Conservation (phyloP, 2,329 filamentous ascomycete species). For the Furcasterigmium furcatum region DNA sequence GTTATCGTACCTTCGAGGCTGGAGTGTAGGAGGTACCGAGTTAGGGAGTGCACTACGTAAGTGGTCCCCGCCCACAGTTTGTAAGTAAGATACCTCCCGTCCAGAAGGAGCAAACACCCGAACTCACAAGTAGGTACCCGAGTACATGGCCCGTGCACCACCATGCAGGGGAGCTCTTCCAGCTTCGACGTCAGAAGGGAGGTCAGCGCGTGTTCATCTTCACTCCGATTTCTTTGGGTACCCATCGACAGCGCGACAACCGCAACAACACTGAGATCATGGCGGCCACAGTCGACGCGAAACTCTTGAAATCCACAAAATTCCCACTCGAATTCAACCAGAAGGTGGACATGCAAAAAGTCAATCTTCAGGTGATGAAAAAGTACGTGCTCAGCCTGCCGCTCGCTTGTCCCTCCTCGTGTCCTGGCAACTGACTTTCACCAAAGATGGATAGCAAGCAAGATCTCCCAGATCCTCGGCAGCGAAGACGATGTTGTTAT, state of each 20-base stretch:
- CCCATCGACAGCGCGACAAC: too few species aligned
- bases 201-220: too few species aligned
- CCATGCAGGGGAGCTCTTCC: background rate
- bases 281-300: slow-evolving; percentile 83
- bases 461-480: slow-evolving; percentile 83
- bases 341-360: slow-evolving; percentile 96
- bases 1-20: too few species aligned
- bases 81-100: too few species aligned
- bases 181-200: slow-evolving; percentile 6
- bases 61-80: too few species aligned
- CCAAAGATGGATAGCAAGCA: slow-evolving; percentile 86
- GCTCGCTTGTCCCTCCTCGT: background rate
- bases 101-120: too few species aligned
- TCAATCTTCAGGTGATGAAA: slow-evolving; percentile 97
- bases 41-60: too few species aligned
- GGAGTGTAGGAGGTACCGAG: too few species aligned
- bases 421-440: slow-evolving; percentile 8
- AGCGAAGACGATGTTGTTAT: slow-evolving; percentile 95
- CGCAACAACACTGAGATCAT: slow-evolving; percentile 40
- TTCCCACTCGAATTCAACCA: slow-evolving; percentile 91
- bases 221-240: too few species aligned
- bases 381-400: slow-evolving; percentile 59
- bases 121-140: too few species aligned
- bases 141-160: too few species aligned
- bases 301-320: slow-evolving; percentile 86